Evolutionary conservation across 176 grass and related monocot species (phyloP).

Genomic region (Juncus inflexus): DNA sequence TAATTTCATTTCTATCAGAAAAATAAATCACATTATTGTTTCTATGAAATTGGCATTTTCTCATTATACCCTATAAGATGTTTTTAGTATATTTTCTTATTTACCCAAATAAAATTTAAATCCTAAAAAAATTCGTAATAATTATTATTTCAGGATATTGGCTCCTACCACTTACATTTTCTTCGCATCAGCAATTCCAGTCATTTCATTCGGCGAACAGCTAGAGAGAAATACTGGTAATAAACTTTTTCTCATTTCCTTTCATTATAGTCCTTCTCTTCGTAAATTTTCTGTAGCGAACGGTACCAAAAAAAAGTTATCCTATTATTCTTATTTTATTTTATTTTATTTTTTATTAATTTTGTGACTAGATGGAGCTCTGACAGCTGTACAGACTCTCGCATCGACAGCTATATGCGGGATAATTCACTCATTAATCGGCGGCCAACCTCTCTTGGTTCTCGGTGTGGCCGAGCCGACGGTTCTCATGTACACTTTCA

Average conservation of each 20-base stretch:
- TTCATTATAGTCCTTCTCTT: neutral
- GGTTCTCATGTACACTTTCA: conserved; percentile 99
- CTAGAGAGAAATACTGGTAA: conserved; percentile 89
- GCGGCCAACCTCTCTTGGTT: conserved; percentile 91
- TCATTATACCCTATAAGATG: too few species aligned
- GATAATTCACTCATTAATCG: conserved; percentile 88
- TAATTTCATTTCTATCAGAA: conserved; percentile 1
- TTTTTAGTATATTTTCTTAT: neutral
- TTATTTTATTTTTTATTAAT: neutral
- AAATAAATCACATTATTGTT: too few species aligned
- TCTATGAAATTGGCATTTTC: too few species aligned
- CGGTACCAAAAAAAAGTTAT: too few species aligned
- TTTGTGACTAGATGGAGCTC: conserved; percentile 49
- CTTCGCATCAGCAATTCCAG: conserved; percentile 96
- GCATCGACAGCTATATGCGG: conserved; percentile 92
- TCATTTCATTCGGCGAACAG: conserved; percentile 98
- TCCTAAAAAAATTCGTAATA: neutral
- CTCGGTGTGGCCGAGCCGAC: conserved; percentile 94
- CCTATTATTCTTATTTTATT: neutral
- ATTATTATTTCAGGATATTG: conserved; percentile 53
- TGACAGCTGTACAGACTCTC: conserved; percentile 94
- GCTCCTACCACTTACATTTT: conserved; percentile 99
- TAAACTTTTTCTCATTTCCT: neutral
- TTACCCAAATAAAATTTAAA: neutral
- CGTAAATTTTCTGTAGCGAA: neutral